Percentiles rank a stretch among this genome's conserved stretches.
Conservation (phyloP, 2,329 filamentous ascomycete species). For the Aureobasidium vineae region DNA sequence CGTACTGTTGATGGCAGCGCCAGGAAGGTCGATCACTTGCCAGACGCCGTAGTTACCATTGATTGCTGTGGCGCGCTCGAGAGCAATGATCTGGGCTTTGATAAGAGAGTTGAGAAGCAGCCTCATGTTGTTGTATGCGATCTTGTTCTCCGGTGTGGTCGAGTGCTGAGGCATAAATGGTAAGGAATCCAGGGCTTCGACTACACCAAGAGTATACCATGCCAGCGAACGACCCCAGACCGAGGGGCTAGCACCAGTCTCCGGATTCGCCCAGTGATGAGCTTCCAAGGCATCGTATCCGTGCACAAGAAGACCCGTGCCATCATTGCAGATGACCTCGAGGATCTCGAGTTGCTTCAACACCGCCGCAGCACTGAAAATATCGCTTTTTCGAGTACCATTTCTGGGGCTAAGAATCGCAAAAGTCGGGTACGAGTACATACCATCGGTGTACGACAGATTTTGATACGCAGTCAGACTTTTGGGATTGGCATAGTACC, state of each 20-base stretch:
- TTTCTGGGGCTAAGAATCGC: not conserved
- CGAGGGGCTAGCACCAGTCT: conserved; percentile 3
- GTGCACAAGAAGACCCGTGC: not conserved
- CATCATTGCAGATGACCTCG: not conserved
- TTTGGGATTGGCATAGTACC: conserved; percentile 5
- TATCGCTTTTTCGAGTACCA: not conserved
- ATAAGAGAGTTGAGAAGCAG: not conserved
- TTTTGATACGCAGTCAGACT: conserved; percentile 16
- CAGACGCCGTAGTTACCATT: not conserved
- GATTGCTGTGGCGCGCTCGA: not conserved
- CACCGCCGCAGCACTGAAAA: not conserved
- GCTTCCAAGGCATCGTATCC: conserved; percentile 2
- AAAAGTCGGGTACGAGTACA: conserved; percentile 8
- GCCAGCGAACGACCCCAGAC: conserved; percentile 12
- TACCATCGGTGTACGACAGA: conserved; percentile 8
- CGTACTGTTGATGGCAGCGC: not conserved
- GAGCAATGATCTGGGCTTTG: not conserved
- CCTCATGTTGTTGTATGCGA: not conserved
- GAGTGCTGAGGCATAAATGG: not conserved
- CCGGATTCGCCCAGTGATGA: not conserved
- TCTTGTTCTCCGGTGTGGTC: not conserved
- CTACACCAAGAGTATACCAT: conserved; percentile 11
- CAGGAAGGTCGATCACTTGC: conserved; percentile 9
- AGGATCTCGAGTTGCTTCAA: conserved; percentile 9
- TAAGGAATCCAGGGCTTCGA: not conserved